Evolutionary conservation across 2,329 filamentous ascomycete genomes (phyloP).

Genomic region (Ustulina deusta): DNA sequence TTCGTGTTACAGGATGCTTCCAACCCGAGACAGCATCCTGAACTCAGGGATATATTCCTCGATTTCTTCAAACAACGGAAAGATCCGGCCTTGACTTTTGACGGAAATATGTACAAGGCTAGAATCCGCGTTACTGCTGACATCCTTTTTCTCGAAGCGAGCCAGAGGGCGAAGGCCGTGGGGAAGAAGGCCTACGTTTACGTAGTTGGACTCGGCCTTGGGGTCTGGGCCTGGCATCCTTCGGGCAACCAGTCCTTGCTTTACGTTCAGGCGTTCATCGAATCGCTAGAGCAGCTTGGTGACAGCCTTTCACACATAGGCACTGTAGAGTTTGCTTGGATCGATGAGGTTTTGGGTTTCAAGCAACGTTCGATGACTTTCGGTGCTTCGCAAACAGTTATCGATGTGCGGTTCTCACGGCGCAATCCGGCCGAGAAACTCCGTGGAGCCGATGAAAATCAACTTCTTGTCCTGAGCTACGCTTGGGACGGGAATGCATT

Average conservation of each 20-base stretch:
- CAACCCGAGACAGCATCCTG: conserved; percentile 37
- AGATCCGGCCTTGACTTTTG: conserved; percentile 35
- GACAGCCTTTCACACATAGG: conserved; percentile 38
- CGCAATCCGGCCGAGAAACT: conserved; percentile 48
- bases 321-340: conserved; percentile 47
- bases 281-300: conserved; percentile 34
- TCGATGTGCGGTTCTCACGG: conserved; percentile 44
- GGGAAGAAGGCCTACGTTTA: conserved; percentile 48
- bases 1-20: conserved; percentile 29
- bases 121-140: conserved; percentile 47
- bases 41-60: conserved; percentile 43
- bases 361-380: conserved; percentile 18
- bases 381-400: conserved; percentile 15
- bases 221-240: conserved; percentile 49
- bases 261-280: conserved; percentile 44
- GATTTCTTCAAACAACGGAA: conserved; percentile 41
- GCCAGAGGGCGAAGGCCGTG: conserved; percentile 41
- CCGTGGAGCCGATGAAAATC: conserved; percentile 25
- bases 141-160: conserved; percentile 50
- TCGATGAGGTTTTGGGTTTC: conserved; percentile 30
- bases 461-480: conserved; percentile 50
- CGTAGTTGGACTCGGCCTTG: conserved; percentile 51
- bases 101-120: conserved; percentile 44
- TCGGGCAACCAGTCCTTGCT: conserved; percentile 32
- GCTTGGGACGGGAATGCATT: conserved; percentile 53